phyloP scores from a whole-genome alignment of 1,284 basidiomycete genomes.

The Pisolithus thermaeus region DNA sequence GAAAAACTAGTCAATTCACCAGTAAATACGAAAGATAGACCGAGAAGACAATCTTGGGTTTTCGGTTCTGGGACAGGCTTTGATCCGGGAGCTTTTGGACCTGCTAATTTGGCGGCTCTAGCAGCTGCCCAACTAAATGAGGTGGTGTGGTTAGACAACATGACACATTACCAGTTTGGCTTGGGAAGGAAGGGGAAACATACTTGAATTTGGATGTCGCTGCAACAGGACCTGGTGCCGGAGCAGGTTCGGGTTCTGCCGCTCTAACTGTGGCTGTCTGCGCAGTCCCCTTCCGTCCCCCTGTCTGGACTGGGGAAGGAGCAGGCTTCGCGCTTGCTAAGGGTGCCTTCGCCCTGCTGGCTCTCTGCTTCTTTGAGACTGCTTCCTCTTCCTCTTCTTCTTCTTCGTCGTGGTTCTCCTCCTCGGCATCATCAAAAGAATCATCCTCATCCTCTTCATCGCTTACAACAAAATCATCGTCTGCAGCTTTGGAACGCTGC shows the following conservation, averaged over 20 bases:
- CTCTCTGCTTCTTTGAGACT: slow-evolving; percentile 18
- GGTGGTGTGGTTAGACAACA: neutral
- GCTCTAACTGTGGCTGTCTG: no score
- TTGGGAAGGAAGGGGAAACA: neutral
- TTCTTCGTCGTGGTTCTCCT: slow-evolving; percentile 19
- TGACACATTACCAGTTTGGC: neutral
- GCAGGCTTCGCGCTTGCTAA: no score
- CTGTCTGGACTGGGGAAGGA: no score
- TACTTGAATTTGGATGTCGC: slow-evolving; percentile 33
- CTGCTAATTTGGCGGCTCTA: slow-evolving; percentile 33
- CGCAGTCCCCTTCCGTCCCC: no score
- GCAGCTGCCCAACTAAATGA: slow-evolving; percentile 55
- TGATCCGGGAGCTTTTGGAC: neutral
- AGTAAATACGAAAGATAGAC: slow-evolving; percentile 92
- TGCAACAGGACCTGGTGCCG: slow-evolving; percentile 1
- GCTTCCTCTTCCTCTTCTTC: slow-evolving; percentile 2
- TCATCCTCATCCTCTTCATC: slow-evolving; percentile 20
- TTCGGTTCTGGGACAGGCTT: slow-evolving; percentile 79
- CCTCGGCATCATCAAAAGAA: slow-evolving; percentile 15
- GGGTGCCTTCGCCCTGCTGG: no score
- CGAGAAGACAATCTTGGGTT: slow-evolving; percentile 74
- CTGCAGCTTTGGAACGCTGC: slow-evolving; percentile 21
- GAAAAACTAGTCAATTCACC: slow-evolving; percentile 87
- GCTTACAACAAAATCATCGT: slow-evolving; percentile 25
- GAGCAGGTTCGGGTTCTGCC: no score